These are phyloP conservation scores for Flaveria trinervia DNA, from an alignment of 129 eudicot species.

Conservation along the genomic window DNA sequence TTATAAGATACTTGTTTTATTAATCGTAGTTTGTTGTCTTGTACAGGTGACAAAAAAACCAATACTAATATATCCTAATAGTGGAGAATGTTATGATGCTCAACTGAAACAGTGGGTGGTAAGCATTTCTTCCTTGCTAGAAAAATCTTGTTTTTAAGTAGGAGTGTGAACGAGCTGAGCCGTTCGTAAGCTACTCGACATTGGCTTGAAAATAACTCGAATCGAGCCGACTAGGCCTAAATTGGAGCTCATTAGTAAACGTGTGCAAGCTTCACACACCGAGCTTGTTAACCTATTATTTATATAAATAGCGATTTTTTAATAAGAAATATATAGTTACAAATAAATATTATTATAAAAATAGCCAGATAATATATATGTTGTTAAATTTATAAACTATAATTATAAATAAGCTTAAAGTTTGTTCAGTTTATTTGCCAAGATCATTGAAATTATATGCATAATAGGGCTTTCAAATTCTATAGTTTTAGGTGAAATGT, in stretches of 20 bases:
- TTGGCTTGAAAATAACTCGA: too few species aligned
- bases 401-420: too few species aligned
- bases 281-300: too few species aligned
- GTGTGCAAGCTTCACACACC: too few species aligned
- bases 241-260: too few species aligned
- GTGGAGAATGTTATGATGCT: constrained; percentile 77
- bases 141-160: background rate
- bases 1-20: background rate
- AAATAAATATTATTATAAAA: too few species aligned
- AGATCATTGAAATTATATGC: background rate
- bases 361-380: too few species aligned
- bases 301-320: too few species aligned
- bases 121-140: constrained; percentile 24
- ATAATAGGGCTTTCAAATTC: background rate
- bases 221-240: too few species aligned
- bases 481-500: background rate
- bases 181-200: too few species aligned
- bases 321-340: too few species aligned
- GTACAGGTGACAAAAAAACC: constrained; percentile 71
- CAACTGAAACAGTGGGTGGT: constrained; percentile 81
- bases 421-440: background rate
- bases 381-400: too few species aligned
- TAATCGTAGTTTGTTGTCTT: constrained; percentile 15
- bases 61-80: constrained; percentile 77
- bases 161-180: background rate